Percentiles rank a stretch among this genome's conserved stretches.
These are phyloP conservation scores for Tulasnella sp. DNA, from an alignment of 768 basidiomycete species.

Conservation along the genomic window DNA sequence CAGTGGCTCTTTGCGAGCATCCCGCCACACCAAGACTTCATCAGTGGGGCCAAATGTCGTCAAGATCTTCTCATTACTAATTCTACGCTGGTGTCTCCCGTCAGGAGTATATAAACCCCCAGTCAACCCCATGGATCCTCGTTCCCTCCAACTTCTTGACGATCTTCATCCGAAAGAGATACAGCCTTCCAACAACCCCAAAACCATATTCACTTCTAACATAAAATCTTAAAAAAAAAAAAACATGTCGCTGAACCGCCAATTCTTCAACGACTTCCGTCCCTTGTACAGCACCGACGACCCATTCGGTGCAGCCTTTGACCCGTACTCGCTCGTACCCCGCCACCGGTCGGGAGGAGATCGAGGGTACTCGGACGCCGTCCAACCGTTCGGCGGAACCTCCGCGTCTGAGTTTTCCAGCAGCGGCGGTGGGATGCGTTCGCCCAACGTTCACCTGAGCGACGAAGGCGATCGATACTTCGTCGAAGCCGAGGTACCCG, in stretches of 20 bases:
- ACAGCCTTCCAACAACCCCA: background rate
- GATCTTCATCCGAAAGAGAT: too few relatives aligned
- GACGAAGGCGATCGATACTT: slow-evolving; percentile 5
- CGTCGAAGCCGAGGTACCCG: slow-evolving; percentile 27
- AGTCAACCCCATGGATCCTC: too few relatives aligned
- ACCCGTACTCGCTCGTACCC: background rate
- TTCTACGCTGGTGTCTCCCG: too few relatives aligned
- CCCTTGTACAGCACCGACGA: slow-evolving; percentile 27
- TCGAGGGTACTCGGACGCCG: background rate
- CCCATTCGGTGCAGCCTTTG: background rate
- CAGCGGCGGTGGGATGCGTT: background rate
- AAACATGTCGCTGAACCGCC: background rate
- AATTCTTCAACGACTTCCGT: slow-evolving; percentile 21
- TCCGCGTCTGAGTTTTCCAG: too few relatives aligned
- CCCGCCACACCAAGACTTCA: background rate
- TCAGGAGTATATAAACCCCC: too few relatives aligned
- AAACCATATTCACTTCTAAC: background rate
- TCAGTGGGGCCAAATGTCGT: background rate
- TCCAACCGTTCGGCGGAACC: background rate
- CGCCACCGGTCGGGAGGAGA: background rate
- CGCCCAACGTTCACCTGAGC: slow-evolving; percentile 14
- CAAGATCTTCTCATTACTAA: background rate
- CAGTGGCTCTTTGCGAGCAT: background rate
- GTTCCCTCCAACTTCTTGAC: too few relatives aligned
- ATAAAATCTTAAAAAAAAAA: too few relatives aligned